These are phyloP conservation scores for Mycena capillaripes DNA, from an alignment of 768 basidiomycete genomes.

Conservation along the genomic window DNA sequence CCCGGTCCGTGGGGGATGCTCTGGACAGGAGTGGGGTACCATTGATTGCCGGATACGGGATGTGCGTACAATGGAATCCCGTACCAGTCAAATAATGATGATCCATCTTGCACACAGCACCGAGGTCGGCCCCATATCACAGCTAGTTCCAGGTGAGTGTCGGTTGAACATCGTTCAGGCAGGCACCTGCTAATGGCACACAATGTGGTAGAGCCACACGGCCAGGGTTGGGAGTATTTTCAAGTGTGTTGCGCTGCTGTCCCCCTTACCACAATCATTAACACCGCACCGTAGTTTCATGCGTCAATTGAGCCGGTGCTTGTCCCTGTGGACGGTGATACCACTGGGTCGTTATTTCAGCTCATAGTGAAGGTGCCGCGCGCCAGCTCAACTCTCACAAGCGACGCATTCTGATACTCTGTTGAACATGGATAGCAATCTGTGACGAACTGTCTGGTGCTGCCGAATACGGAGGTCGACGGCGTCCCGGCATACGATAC, in stretches of 20 bases:
- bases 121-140: slow-evolving; percentile 2
- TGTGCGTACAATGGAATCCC: neutral
- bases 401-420: neutral
- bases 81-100: neutral
- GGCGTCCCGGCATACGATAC: too few relatives aligned
- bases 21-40: neutral
- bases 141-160: neutral
- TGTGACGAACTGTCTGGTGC: neutral
- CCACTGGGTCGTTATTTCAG: slow-evolving; percentile 9
- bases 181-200: neutral
- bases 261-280: neutral
- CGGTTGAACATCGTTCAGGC: too few relatives aligned
- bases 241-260: neutral
- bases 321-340: slow-evolving; percentile 4
- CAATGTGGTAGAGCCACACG: neutral
- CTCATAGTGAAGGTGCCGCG: slow-evolving; percentile 11
- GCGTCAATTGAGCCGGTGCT: neutral
- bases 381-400: neutral
- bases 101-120: neutral
- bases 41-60: neutral
- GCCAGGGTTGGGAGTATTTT: slow-evolving; percentile 1
- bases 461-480: too few relatives aligned
- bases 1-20: slow-evolving; percentile 2
- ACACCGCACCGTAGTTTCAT: neutral
- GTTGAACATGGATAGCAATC: neutral